phyloP scores from a whole-genome alignment of 148 eudicot genomes.

The Rhododendron mucronatum region DNA sequence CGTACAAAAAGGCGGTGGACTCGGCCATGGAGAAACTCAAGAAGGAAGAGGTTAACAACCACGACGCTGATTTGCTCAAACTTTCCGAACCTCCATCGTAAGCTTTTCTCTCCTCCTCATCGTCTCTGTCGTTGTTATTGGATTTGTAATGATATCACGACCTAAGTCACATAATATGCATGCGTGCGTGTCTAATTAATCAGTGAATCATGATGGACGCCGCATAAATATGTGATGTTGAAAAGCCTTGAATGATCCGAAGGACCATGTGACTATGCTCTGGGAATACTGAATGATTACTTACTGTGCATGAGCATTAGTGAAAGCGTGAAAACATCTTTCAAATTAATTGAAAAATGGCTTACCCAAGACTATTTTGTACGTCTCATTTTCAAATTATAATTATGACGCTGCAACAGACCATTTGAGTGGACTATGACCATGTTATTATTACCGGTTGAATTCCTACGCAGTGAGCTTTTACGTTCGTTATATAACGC shows the following conservation, averaged over 20 bases:
- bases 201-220: no score
- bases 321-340: no score
- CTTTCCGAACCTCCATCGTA: conserved; percentile 35
- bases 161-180: neutral
- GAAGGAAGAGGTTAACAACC: conserved; percentile 21
- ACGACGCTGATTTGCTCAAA: conserved; percentile 1
- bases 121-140: neutral
- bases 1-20: conserved; percentile 82
- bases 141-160: neutral
- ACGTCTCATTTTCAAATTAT: neutral
- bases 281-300: no score
- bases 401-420: neutral
- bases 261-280: no score
- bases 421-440: neutral
- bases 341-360: no score
- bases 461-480: neutral
- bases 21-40: conserved; percentile 59
- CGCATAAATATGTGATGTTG: no score
- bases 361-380: neutral
- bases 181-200: no score
- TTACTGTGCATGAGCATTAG: no score
- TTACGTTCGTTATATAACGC: neutral
- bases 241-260: no score
- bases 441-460: neutral
- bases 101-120: neutral